Base-by-base conservation (phyloP, 495 filamentous ascomycete genomes). In the Penicillium pancosmium region DNA sequence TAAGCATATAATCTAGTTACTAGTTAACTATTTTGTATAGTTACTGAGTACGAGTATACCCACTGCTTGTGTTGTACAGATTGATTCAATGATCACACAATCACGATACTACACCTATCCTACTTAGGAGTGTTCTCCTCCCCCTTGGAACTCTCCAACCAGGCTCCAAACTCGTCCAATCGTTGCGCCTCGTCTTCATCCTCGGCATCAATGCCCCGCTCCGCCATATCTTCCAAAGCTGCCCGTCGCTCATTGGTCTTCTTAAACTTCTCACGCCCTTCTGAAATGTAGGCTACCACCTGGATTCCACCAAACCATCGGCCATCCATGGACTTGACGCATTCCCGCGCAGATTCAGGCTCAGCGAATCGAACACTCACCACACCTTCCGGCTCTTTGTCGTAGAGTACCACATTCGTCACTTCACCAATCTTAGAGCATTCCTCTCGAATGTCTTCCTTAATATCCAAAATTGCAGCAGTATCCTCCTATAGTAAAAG, bases 401-500 rank as follows among this genome's bases (percentile, higher is more conserved):
- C 94, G 67, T 88, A 98, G 27, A 98, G 82, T 4, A 93, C 84
- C 0, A 97, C 91, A 62, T 95, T 97, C 21, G 91, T 95, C 4
- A 99, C 90, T 21, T 88, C 78, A 12, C 94, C 95, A 16, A 95
- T 76, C 73, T 96, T 96, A 36, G 83, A 80, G 71, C 91, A 95
- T 72, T 96, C 93, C 34, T 94, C 91, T 25, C 89, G 85, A 38
- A 99, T 89, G 67, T 99, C 94, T 71, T 95, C 87, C 66, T 94
- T 94, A 72, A 98, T 96, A 58, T 98, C 94, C 7, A 93, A 78
- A 50, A 93, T 82, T 3, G 89, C 90, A 0, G 86, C 83, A 3
- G 91, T 87, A 69, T 99, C 93, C 55, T 93, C 89, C 69, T 90
- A 54, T 47, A 35, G 21, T 41, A 19, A 46, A 13, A 48, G 5